Percentiles rank a stretch among this genome's conserved stretches.
These are phyloP conservation scores for Nevesoporus exiguus DNA, from an alignment of 768 basidiomycete genomes.

Conservation along the genomic window DNA sequence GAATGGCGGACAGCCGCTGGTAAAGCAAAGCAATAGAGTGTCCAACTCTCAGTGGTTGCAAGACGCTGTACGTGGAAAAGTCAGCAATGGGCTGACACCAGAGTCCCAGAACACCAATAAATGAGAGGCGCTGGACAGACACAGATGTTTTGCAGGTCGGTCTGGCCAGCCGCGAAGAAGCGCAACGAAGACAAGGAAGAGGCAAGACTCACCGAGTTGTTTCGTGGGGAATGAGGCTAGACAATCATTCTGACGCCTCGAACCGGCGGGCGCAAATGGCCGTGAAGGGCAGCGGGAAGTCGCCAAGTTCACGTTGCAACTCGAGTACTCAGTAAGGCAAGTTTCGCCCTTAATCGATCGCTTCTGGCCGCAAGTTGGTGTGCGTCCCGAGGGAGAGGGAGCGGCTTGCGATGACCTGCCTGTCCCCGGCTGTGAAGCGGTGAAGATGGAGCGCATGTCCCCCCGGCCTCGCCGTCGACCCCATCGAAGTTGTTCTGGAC, in stretches of 20 bases:
- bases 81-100: background rate
- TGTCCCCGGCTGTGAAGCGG: conserved; percentile 8
- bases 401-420: conserved; percentile 11
- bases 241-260: conserved; percentile 15
- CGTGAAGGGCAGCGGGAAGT: conserved; percentile 17
- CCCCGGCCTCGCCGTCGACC: conserved; percentile 7
- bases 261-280: conserved; percentile 14
- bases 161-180: background rate
- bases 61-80: background rate
- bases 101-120: background rate
- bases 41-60: background rate
- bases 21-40: conserved; percentile 1
- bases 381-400: conserved; percentile 1
- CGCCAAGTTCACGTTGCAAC: conserved; percentile 15
- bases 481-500: conserved; percentile 7
- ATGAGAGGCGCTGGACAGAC: background rate
- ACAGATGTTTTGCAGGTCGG: background rate
- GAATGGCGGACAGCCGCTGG: conserved; percentile 5
- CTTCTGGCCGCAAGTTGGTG: conserved; percentile 5
- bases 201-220: conserved; percentile 16
- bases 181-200: background rate
- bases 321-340: conserved; percentile 15
- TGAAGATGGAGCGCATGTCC: background rate
- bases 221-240: conserved; percentile 16
- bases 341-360: conserved; percentile 15